Evolutionary conservation across 345 rosid species (phyloP), one percentile per base, ranked within the genome.

Genomic region (Microcos paniculata): DNA sequence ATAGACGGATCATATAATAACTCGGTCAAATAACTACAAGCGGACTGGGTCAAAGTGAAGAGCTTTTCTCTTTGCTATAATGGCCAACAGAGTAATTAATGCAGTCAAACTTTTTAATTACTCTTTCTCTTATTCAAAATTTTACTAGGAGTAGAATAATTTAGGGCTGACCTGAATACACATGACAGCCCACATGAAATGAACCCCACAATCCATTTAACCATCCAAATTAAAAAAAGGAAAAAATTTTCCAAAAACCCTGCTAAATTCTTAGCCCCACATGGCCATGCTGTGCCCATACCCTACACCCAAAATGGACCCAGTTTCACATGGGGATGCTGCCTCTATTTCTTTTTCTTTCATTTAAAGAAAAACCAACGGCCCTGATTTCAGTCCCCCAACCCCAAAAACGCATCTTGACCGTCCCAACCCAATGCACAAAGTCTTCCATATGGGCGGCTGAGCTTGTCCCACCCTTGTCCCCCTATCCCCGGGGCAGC

Each of bases 391-490:
- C 83, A 55, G 68, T 43, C 76, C 81, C 79, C 48, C 77, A 58
- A 35, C 74, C 78, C 79, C 81, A 7, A 77, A 9, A 80, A 72
- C 64, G 40, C 57, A 90, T 87, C 83, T 77, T 52, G 78, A 81
- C 90, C 91, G 82, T 90, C 52, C 62, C 73, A 62, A 62, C 28
- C 26, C 33, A 67, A 24, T 48, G 51, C 71, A 48, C 68, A 67
- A 71, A 76, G 80, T 62, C 78, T 79, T 82, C 84, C 85, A 73
- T 79, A 78, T 84, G 88, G 87, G 86, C 90, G 92, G 90, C 89
- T 80, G 86, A 72, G 79, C 79, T 71, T 94, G 97, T 88, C 97
- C 89, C 86, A 73, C 80, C 33, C 52, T 85, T 92, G 98, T 92
- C 93, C 90, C 97, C 92, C 82, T 12, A 78, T 59, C 68, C 79